A percentile compares a stretch with the other conserved stretches of the same genome.
phyloP scores from a whole-genome alignment of 805 yeast species.

The Yarrowia sp. region DNA sequence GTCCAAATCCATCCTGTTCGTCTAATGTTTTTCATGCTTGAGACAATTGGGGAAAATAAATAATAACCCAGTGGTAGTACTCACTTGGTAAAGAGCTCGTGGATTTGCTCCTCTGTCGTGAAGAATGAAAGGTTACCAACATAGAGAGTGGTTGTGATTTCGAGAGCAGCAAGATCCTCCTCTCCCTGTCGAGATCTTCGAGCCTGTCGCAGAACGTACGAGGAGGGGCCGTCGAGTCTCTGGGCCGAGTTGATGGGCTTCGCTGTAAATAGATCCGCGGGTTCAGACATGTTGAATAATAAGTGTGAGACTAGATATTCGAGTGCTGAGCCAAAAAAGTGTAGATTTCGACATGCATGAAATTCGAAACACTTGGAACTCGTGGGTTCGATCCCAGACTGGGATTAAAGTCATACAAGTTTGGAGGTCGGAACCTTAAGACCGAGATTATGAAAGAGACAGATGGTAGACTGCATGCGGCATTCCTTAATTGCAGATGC shows the following conservation, averaged over 20 bases:
- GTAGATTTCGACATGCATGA: neutral
- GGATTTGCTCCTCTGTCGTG: slow-evolving; percentile 92
- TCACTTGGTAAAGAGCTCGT: slow-evolving; percentile 77
- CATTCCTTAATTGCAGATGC: neutral
- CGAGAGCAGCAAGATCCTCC: slow-evolving; percentile 61
- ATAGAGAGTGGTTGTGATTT: slow-evolving; percentile 72
- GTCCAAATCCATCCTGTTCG: too few relatives aligned
- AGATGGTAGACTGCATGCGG: neutral
- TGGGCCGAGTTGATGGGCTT: slow-evolving; percentile 37
- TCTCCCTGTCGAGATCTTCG: slow-evolving; percentile 36
- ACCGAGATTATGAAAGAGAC: neutral
- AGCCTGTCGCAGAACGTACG: slow-evolving; percentile 38
- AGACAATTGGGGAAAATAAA: neutral
- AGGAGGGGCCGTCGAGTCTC: slow-evolving; percentile 39
- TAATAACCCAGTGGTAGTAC: neutral
- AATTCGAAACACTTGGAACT: neutral
- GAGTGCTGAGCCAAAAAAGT: neutral
- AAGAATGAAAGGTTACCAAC: slow-evolving; percentile 87
- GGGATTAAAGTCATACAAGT: too few relatives aligned
- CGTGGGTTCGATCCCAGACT: neutral
- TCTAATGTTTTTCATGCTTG: neutral
- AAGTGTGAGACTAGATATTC: neutral
- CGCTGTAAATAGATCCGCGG: slow-evolving; percentile 24
- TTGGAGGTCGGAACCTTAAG: neutral
- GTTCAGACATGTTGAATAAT: slow-evolving; percentile 24